Percentiles rank a stretch among this genome's conserved stretches.
phyloP scores from a whole-genome alignment of 2,329 filamentous ascomycete species.

The Paracamarosporium sp. region DNA sequence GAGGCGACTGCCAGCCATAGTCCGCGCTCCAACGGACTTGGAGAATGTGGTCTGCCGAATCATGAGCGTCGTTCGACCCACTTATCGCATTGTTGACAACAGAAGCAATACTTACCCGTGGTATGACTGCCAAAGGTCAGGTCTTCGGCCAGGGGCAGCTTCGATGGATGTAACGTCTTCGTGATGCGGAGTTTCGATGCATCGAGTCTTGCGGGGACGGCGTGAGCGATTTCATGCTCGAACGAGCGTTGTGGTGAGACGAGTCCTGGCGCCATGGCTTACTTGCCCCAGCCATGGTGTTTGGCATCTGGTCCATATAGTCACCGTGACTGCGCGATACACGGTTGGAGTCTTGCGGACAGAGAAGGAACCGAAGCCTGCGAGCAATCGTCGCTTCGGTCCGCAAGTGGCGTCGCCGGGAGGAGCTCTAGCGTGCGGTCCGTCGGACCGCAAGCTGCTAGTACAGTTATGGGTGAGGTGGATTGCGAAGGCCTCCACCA shows the following conservation, averaged over 20 bases:
- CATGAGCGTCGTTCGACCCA: slow-evolving; percentile 1
- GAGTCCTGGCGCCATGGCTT: slow-evolving; percentile 4
- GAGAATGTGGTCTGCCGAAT: slow-evolving; percentile 56
- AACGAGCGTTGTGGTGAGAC: neutral
- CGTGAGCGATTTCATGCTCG: neutral
- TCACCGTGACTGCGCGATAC: neutral
- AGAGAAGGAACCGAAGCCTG: neutral
- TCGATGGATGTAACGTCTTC: neutral
- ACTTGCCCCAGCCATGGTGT: neutral
- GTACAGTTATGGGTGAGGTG: neutral
- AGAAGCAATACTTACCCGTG: neutral
- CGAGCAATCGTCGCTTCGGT: slow-evolving; percentile 2
- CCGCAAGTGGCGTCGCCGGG: neutral
- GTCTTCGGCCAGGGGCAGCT: neutral
- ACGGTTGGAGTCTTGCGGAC: neutral
- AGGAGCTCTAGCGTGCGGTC: neutral
- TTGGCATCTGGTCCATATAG: neutral
- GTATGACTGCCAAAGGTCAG: slow-evolving; percentile 1
- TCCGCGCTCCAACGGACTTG: neutral
- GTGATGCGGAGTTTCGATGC: neutral
- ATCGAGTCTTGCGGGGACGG: neutral
- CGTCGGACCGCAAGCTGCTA: neutral
- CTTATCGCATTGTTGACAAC: neutral
- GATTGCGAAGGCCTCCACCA: neutral
- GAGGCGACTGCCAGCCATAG: neutral